Conservation (phyloP, 1,284 basidiomycete species). For the Boletellus deceptivus region DNA sequence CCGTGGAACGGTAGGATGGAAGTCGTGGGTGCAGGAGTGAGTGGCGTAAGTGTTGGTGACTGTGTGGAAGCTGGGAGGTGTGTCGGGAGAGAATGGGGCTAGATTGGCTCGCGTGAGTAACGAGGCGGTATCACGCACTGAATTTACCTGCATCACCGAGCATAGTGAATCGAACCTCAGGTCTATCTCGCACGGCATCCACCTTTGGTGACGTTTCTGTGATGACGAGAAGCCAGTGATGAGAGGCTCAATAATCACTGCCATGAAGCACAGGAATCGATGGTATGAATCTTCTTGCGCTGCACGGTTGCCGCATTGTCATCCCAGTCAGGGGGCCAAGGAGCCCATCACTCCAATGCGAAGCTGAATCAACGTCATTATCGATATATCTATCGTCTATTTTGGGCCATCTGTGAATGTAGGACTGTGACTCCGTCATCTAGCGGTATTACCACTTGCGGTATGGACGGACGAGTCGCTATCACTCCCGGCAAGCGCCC, state of each 20-base stretch:
- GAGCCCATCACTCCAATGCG: constrained; percentile 12
- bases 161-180: constrained; percentile 11
- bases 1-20: constrained; percentile 63
- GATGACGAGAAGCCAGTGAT: constrained; percentile 9
- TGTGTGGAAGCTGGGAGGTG: constrained; percentile 74
- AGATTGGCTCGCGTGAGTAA: constrained; percentile 24
- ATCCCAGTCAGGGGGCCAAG: constrained; percentile 12
- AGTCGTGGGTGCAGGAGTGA: constrained; percentile 84
- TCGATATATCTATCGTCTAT: constrained; percentile 5
- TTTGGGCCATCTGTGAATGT: constrained; percentile 1
- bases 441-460: neutral
- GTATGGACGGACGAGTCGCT: neutral
- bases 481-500: neutral
- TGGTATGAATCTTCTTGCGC: constrained; percentile 12
- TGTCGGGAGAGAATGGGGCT: constrained; percentile 45
- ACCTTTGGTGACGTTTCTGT: constrained; percentile 11
- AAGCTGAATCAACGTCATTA: constrained; percentile 24
- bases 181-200: constrained; percentile 4
- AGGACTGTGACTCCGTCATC: constrained; percentile 1
- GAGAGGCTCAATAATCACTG: constrained; percentile 5
- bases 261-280: constrained; percentile 21
- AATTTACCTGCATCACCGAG: constrained; percentile 16
- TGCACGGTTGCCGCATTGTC: constrained; percentile 29
- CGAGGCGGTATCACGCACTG: constrained; percentile 1
- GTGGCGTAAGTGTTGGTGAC: constrained; percentile 89